Base-by-base conservation (phyloP, 441 rosid genomes). In the Biscutella laevigata region DNA sequence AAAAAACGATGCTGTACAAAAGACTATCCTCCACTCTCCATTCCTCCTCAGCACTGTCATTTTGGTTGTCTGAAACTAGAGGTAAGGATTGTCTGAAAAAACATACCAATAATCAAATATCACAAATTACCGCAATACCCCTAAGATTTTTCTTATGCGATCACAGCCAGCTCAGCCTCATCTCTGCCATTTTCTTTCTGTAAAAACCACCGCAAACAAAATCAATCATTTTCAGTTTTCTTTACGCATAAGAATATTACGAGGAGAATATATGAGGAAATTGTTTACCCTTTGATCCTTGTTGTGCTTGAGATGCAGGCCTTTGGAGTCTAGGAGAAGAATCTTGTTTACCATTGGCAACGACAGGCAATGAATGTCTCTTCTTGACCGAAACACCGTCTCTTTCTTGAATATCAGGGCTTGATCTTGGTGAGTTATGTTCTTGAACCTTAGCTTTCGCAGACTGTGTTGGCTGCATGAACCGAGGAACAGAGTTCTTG, bases 391-490 rank as follows among this genome's bases (percentile, higher is more conserved):
- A 70, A 22, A 20, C 55, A 20, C 55, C 42, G 21, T 92, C 97
- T 76, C 81, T 75, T 38, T 88, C 97, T 2, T 77, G 89, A 66
- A 81, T 69, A 59, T 88, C 97, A 28, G 97, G 97, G 64, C 97
- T 92, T 42, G 97, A 88, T 66, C 95, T 81, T 8, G 99, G 99
- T 5, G 95, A 86, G 74, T 55, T 92, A 58, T 77, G 86, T 12
- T 86, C 82, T 46, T 75, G 71, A 51, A 88, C 29, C 80, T 92
- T 88, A 16, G 94, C 95, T 76, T 72, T 84, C 11, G 95, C 99
- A 21, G 99, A 92, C 74, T 88, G 76, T 8, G 99, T 88, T 41
- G 77, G 95, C 73, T 80, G 95, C 99, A 92, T 92, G 83, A 92
- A 92, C 47, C 64, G 89, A 15, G 97, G 99, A 49, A 88, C 40